Base-by-base conservation (phyloP, 495 filamentous ascomycete species). In the Hypoxylon lenormandii region DNA sequence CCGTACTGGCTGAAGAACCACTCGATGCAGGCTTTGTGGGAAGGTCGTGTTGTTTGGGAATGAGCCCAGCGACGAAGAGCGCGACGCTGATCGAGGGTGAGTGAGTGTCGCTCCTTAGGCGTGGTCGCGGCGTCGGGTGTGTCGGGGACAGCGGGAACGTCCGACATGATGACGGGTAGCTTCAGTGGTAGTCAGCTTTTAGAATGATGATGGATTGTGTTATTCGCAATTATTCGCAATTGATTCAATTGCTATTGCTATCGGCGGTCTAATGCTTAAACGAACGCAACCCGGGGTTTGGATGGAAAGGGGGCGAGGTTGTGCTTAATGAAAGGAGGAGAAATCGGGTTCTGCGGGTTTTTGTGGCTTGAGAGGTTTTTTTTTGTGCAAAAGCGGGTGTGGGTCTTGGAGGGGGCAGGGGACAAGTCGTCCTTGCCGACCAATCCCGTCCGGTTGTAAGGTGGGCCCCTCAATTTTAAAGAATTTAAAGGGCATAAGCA, bases 21-120 rank as follows among this genome's bases (percentile, higher is more conserved):
- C 54, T 84, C 82, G 66, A 84, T 84, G 79, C 82, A 84, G 8
- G 80, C 80, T 66, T 83, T 83, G 72, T 84, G 82, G 38, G 76
- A 79, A 8, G 82, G 82, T 13, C 82, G 81, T 7, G 79, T 78
- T 11, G 80, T 74, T 69, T 84, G 82, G 51, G 75, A 78, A 51
- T 80, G 79, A 51, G 82, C 82, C 82, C 82, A 84, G 38, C 82
- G 79, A 1, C 82, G 81, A 54, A 84, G 79, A 22, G 82, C 81
- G 57, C 82, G 81, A 4, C 82, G 81, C 69, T 84, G 82, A 68
- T 84, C 82, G 54, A 84, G 81, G 10, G 82, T 84, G 12, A 84
- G 75, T 12, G 82, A 83, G 50, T 84, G 80, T 11, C 82, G 80
- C 72, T 84, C 82, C 47, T 78, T 81, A 40, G 76, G 36, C 30